Base-by-base conservation (phyloP, 495 filamentous ascomycete species). In the Penicillium nucicola region DNA sequence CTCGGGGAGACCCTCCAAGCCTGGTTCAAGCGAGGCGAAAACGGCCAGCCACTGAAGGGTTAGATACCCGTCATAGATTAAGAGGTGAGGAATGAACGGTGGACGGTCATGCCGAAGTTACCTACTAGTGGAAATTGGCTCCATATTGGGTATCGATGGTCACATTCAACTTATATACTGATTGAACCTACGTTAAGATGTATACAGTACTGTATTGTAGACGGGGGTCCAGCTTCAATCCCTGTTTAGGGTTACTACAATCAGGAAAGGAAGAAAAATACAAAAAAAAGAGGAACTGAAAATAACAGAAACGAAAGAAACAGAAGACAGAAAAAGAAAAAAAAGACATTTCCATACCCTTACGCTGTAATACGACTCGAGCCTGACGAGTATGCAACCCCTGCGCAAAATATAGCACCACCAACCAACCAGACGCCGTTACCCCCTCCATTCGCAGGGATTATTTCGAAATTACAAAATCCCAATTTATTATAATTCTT, bases 401-500 rank as follows among this genome's bases (percentile, higher is more conserved):
- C 61, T 52, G 50, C 51, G 36, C 56, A 61, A 64, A 57, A 56
- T 60, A 66, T 64, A 55, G 48, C 49, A 31, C 43, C n/a, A 10
- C 31, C 44, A 50, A 55, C 66, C 66, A 69, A 67, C 64, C 64
- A 69, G 12, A 53, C 38, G 45, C 55, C 53, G 48, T 55, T 60
- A 31, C 51, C 56, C 51, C 60, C 50, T 54, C 48, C 45, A 53
- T 44, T 45, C 15, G 42, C 55, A 50, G 57, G 57, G 53, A 52
- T 51, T 19, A 45, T 57, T 61, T 53, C 47, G 5, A 37, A 57
- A 52, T 56, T 54, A 12, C 14, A 18, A 52, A 52, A 46, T 38
- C 23, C 31, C 38, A 48, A 31, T 42, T 32, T 22, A 32, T 42
- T 56, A 37, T 48, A 40, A 40, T 55, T 39, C 45, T 45, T 22